Evolutionary conservation across 495 filamentous ascomycete genomes (phyloP).

Genomic region (Xylaria curta): DNA sequence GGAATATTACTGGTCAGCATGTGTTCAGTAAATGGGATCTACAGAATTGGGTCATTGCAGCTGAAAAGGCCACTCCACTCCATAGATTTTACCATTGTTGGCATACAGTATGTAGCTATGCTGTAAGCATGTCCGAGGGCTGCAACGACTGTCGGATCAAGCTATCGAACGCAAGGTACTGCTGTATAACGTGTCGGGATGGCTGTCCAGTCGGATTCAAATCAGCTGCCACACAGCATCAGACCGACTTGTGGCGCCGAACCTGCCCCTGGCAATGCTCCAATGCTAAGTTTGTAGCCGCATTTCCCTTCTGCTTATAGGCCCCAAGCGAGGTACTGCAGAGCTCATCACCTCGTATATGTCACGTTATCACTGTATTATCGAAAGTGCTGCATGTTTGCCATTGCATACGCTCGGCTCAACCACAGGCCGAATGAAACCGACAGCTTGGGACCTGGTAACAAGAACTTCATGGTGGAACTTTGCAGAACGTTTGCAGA

Average conservation of each 20-base stretch:
- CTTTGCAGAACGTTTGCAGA: background rate
- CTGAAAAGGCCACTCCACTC: conserved; percentile 3
- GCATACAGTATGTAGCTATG: background rate
- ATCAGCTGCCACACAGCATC: conserved; percentile 22
- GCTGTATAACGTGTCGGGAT: conserved; percentile 23
- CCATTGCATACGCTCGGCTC: conserved; percentile 21
- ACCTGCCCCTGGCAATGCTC: conserved; percentile 22
- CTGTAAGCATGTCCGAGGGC: background rate
- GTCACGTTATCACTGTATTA: conserved; percentile 28
- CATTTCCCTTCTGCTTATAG: conserved; percentile 13
- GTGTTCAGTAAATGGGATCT: background rate
- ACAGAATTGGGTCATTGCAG: conserved; percentile 8
- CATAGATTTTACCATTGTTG: background rate
- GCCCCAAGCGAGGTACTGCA: conserved; percentile 22
- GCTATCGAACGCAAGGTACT: background rate
- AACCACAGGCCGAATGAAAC: conserved; percentile 24
- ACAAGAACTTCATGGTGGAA: conserved; percentile 17
- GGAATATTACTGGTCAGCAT: conserved; percentile 20
- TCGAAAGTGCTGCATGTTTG: conserved; percentile 17
- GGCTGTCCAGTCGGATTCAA: conserved; percentile 27
- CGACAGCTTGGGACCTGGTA: conserved; percentile 29
- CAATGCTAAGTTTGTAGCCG: conserved; percentile 6
- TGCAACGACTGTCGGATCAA: conserved; percentile 18
- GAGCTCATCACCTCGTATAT: conserved; percentile 29
- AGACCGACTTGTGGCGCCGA: conserved; percentile 27